Base-by-base conservation (phyloP, 108 stramenopile species). In the Cylindrotheca closterium region DNA sequence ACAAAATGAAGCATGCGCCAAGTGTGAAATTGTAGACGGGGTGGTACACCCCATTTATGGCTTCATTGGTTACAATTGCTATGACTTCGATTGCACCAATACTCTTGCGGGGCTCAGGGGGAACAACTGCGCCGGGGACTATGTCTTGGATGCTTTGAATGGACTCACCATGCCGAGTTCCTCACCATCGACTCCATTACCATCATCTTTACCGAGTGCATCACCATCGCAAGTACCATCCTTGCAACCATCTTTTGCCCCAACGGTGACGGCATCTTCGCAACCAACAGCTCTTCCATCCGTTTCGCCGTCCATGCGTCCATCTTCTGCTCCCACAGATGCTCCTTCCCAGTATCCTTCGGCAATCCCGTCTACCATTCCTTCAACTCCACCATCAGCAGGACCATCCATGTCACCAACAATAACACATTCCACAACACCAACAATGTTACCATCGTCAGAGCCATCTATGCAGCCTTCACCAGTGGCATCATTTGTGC, bases 31-130 rank as follows among this genome's bases (percentile, higher is more conserved):
- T 21, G 19, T 42, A 8, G 58, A 42, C 7, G 33, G 7, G 15
- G 34, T 18, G n/a, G 12, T 22, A 18, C 26, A 19, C 21, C 21
- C n/a, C 3, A 23, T 42, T 5, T 22, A n/a, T 3, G n/a, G 58
- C 7, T 30, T 45, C 15, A 19, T 21, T 45, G 33, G 24, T 21
- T 55, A 15, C 37, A 42, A 42, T 42, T 42, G 37, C 37, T 42
- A 42, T 15, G 55, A 55, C 3, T 33, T 59, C 18, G 58, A 59
- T 24, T 59, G 58, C 21, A 59, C 18, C 18, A 59, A 59, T 42
- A 59, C 58, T 3, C 34, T 42, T 8, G 58, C 58, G 3, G 10
- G 23, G 4, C 19, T 42, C 7, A 7, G 3, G 3, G 58, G 58
- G 8, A 19, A 22, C 19, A 28, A 59, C 42, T 59, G 58, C 24